Evolutionary conservation across 164 flowering plant genomes (phyloP).

Genomic region (Malania oleifera): DNA sequence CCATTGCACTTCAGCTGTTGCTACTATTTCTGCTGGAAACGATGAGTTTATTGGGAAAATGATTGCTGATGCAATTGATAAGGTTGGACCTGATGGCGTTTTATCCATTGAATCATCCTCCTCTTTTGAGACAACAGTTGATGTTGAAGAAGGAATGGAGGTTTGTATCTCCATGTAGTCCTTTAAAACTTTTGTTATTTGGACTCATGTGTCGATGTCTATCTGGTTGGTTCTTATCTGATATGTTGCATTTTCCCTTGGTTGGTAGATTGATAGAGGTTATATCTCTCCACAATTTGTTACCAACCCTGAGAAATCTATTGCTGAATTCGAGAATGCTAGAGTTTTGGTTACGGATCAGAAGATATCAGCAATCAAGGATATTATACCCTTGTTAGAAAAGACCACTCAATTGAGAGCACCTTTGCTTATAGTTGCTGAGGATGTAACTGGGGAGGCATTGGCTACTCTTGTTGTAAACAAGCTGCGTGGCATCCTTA

Average conservation of each 20-base stretch:
- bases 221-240: neutral
- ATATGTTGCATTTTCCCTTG: neutral
- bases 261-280: constrained; percentile 87
- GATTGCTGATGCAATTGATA: constrained; percentile 99
- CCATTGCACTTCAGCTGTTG: constrained; percentile 56
- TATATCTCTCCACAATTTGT: constrained; percentile 98
- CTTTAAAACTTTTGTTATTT: neutral
- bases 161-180: constrained; percentile 29
- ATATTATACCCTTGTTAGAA: constrained; percentile 67
- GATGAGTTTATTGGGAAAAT: constrained; percentile 84
- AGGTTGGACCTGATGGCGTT: constrained; percentile 99
- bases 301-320: constrained; percentile 79
- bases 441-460: constrained; percentile 89
- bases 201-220: neutral
- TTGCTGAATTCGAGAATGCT: constrained; percentile 92
- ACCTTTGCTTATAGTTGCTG: constrained; percentile 85
- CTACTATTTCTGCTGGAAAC: constrained; percentile 94
- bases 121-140: constrained; percentile 96
- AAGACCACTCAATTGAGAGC: constrained; percentile 58
- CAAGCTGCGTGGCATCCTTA: constrained; percentile 64
- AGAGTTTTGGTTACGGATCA: constrained; percentile 89
- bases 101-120: constrained; percentile 97
- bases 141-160: constrained; percentile 99
- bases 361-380: constrained; percentile 81
- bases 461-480: constrained; percentile 75